These are phyloP conservation scores for Cladobotryum protrusum DNA, from an alignment of 2,329 filamentous ascomycete species.

Conservation along the genomic window DNA sequence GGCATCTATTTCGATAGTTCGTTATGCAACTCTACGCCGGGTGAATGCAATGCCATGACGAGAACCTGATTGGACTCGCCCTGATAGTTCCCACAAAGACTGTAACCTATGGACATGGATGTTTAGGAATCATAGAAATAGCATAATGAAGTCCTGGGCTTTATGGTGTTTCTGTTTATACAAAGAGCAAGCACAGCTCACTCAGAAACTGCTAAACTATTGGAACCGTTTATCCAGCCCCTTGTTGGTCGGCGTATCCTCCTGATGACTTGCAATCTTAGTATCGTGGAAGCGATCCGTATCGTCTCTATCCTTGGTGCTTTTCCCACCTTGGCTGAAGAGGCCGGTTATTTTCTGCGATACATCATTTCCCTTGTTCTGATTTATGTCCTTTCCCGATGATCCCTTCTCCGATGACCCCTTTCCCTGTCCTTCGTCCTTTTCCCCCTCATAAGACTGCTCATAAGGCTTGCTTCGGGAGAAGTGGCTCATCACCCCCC, in stretches of 20 bases:
- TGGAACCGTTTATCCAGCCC: background rate
- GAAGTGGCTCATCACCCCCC: background rate
- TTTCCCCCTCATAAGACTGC: background rate
- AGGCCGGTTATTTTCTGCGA: slow-evolving; percentile 14
- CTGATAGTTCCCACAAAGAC: too few relatives aligned
- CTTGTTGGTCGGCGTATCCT: background rate
- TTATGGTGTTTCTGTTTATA: too few relatives aligned
- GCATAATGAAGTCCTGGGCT: too few relatives aligned
- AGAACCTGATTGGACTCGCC: too few relatives aligned
- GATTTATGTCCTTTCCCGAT: too few relatives aligned
- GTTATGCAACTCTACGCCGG: too few relatives aligned
- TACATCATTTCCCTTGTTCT: background rate
- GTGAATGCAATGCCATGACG: too few relatives aligned
- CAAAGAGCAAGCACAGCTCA: too few relatives aligned
- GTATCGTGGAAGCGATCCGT: slow-evolving; percentile 5
- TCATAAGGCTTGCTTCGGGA: background rate
- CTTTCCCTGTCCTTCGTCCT: background rate
- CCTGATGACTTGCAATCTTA: background rate
- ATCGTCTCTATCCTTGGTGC: slow-evolving; percentile 9
- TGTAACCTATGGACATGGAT: too few relatives aligned
- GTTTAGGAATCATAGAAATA: too few relatives aligned
- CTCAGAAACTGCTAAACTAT: background rate
- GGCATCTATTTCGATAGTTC: too few relatives aligned
- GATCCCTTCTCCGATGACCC: background rate
- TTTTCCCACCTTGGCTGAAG: slow-evolving; percentile 19